Evolutionary conservation across 2,329 filamentous ascomycete genomes (phyloP), one percentile per base, ranked within the genome.

Genomic region (Talaromyces sp.): DNA sequence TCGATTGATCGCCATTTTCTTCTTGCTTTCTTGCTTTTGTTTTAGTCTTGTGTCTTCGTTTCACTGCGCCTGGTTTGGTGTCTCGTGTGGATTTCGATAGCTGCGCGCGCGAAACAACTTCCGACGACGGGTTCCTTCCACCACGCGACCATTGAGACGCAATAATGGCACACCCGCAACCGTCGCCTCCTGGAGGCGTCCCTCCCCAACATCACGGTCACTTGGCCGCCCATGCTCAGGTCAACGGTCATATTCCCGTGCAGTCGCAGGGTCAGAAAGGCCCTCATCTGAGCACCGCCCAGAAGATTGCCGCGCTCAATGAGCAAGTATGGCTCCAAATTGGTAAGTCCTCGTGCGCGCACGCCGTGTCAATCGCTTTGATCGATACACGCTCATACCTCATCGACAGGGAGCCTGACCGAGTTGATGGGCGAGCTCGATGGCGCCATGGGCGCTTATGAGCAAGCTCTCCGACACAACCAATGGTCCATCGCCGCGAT

Each of bases 241-340:
- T 77, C 71, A 86, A 77, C 74, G 84, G 69, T 73, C 78, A 63
- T 73, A 75, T 70, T 69, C 78, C 62, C 29, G 74, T 78, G 70
- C 80, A 77, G 59, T 67, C 73, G 61, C 74, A 72, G 65, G 82
- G 80, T 59, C 85, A 84, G 68, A 82, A 81, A 62, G 78, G 76
- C 54, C 83, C 86, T 67, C 85, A 84, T 68, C 80, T 84, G 65
- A 82, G 84, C 55, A 84, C 89, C 24, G 86, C 89, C 67, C 89
- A 93, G 68, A 89, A 91, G 71, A 85, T 96, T 58, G 82, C 86
- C 6, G 81, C 85, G 7, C 84, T 93, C 70, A 98, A 96, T 70
- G 93, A 98, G 77, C 83, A 84, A 55, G 87, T 96, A 59, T 98
- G 93, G 93, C 84, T 96, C 71, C 90, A 95, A 73, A 89, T 98